Conservation (phyloP, 768 basidiomycete species). For the Lactifluus pinguis region DNA sequence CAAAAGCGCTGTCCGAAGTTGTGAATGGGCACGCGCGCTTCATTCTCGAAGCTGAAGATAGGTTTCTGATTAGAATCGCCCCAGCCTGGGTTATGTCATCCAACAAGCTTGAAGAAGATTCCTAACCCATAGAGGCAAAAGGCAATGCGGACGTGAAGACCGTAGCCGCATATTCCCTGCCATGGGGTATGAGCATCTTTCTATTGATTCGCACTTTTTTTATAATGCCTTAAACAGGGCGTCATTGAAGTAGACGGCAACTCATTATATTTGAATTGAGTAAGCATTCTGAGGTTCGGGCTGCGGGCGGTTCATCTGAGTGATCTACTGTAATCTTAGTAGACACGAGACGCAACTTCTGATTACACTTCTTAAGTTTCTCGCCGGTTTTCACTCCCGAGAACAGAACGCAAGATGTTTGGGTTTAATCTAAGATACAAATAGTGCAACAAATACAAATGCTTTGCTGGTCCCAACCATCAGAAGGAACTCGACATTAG, state of each 20-base stretch:
- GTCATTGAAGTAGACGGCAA: slow-evolving; percentile 36
- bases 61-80: slow-evolving; percentile 35
- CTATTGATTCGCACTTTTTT: background rate
- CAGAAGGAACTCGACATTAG: background rate
- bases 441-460: slow-evolving; percentile 1
- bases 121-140: slow-evolving; percentile 19
- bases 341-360: too few species aligned
- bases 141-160: slow-evolving; percentile 58
- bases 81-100: slow-evolving; percentile 22
- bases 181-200: slow-evolving; percentile 39
- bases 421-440: slow-evolving; percentile 6
- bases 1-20: background rate
- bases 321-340: background rate
- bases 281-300: background rate
- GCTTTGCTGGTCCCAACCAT: background rate
- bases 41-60: slow-evolving; percentile 71
- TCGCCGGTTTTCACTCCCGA: background rate
- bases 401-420: background rate
- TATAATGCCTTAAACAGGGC: slow-evolving; percentile 23
- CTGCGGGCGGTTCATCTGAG: background rate
- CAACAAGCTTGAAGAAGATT: background rate
- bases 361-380: background rate
- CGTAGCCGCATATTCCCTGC: slow-evolving; percentile 66
- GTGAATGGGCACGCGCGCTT: slow-evolving; percentile 30
- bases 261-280: slow-evolving; percentile 12